Evolutionary conservation across 306 rosid species (phyloP).

Genomic region (Acacia acuminata): DNA sequence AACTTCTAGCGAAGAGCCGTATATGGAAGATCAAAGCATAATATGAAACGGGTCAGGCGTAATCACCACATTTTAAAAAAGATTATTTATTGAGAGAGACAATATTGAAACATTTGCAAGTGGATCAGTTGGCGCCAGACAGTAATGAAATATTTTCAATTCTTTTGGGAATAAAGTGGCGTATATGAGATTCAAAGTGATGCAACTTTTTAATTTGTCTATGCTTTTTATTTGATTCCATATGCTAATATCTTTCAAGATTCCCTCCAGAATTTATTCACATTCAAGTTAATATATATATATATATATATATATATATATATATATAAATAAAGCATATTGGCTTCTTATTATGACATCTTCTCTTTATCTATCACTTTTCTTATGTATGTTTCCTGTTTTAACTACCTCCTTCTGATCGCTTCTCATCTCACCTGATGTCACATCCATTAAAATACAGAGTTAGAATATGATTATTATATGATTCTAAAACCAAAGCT

Average conservation of each 20-base stretch:
- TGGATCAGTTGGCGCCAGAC: not conserved
- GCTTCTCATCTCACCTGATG: not conserved
- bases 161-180: not conserved
- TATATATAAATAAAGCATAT: not conserved
- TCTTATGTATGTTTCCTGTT: not conserved
- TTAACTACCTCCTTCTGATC: not conserved
- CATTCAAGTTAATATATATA: not conserved
- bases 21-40: too few species aligned
- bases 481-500: not conserved
- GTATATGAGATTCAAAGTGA: not conserved
- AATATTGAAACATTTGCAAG: not conserved
- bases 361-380: not conserved
- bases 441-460: not conserved
- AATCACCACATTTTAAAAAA: not conserved
- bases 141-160: not conserved
- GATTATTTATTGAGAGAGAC: not conserved
- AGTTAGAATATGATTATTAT: too few species aligned
- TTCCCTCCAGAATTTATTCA: not conserved
- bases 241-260: not conserved
- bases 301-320: too few species aligned
- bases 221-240: slow-evolving; percentile 4
- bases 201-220: not conserved
- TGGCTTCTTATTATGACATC: not conserved
- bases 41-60: too few species aligned
- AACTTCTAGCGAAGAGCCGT: too few species aligned